These are phyloP conservation scores for Arachis hypogaea DNA, from an alignment of 306 rosid genomes.

Conservation along the genomic window DNA sequence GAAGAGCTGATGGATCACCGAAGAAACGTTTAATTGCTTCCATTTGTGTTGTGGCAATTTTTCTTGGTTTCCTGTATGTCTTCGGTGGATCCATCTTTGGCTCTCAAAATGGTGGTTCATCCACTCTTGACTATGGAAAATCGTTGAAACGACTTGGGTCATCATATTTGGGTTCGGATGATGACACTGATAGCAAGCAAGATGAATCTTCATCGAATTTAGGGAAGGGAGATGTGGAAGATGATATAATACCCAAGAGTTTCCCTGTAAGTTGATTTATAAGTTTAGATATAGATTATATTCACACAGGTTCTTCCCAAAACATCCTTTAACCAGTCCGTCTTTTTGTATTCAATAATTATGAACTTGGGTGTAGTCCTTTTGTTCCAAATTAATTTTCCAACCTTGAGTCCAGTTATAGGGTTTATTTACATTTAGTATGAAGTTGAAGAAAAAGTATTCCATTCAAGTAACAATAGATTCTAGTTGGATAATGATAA, in stretches of 20 bases:
- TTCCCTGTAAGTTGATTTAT: slow-evolving; percentile 69
- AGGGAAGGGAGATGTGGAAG: slow-evolving; percentile 61
- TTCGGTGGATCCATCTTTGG: slow-evolving; percentile 89
- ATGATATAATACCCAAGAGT: slow-evolving; percentile 63
- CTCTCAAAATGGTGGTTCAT: slow-evolving; percentile 59
- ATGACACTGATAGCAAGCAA: slow-evolving; percentile 66
- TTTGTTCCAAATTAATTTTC: slow-evolving; percentile 25
- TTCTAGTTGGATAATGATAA: slow-evolving; percentile 16
- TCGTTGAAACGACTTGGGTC: slow-evolving; percentile 85
- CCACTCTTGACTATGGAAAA: slow-evolving; percentile 81
- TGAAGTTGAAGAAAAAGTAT: slow-evolving; percentile 30
- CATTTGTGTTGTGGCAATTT: slow-evolving; percentile 55
- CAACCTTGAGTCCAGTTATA: slow-evolving; percentile 11
- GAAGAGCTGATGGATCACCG: slow-evolving; percentile 80
- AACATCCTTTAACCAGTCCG: slow-evolving; percentile 26
- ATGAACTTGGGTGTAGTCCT: neutral
- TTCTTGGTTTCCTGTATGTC: slow-evolving; percentile 79
- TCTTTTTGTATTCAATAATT: neutral
- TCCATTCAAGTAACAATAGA: slow-evolving; percentile 18
- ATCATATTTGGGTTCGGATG: slow-evolving; percentile 74
- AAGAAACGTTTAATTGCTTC: slow-evolving; percentile 75
- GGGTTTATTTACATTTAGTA: neutral
- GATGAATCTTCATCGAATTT: slow-evolving; percentile 65
- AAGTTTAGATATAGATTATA: slow-evolving; percentile 19
- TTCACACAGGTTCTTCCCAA: slow-evolving; percentile 16